A percentile compares a stretch with the other conserved stretches of the same genome.
Conservation (phyloP, 176 grass and related monocot species). For the Guadua angustifolia region DNA sequence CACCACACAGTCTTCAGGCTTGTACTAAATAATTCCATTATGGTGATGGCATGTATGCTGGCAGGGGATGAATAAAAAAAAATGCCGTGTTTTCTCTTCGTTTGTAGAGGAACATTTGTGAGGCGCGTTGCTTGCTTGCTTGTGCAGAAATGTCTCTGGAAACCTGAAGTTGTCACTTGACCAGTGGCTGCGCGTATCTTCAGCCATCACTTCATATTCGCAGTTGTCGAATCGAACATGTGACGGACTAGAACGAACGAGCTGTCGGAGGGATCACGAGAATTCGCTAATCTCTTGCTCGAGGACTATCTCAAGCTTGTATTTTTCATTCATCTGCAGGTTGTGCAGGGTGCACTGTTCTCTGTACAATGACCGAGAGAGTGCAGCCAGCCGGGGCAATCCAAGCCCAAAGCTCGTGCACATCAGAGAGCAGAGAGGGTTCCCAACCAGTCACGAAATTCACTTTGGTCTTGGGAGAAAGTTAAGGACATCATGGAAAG, state of each 20-base stretch:
- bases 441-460: background rate
- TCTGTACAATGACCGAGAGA: background rate
- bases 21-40: slow-evolving; percentile 28
- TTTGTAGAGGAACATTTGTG: background rate
- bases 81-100: background rate
- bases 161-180: too few species aligned
- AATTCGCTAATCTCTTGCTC: too few species aligned
- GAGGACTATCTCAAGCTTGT: background rate
- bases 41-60: background rate
- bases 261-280: too few species aligned
- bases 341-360: background rate
- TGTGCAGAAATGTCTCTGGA: background rate
- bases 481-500: slow-evolving; percentile 31
- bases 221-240: too few species aligned
- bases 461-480: background rate
- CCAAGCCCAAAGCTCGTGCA: background rate
- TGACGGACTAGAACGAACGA: too few species aligned
- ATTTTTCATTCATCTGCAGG: background rate
- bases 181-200: too few species aligned
- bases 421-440: background rate
- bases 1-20: slow-evolving; percentile 6
- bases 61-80: background rate
- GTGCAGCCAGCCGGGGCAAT: background rate
- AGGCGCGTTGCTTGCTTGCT: background rate
- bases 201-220: too few species aligned